Percentiles rank a stretch among this genome's conserved stretches.
These are phyloP conservation scores for Ilyonectria robusta DNA, from an alignment of 2,329 filamentous ascomycete genomes.

Conservation along the genomic window DNA sequence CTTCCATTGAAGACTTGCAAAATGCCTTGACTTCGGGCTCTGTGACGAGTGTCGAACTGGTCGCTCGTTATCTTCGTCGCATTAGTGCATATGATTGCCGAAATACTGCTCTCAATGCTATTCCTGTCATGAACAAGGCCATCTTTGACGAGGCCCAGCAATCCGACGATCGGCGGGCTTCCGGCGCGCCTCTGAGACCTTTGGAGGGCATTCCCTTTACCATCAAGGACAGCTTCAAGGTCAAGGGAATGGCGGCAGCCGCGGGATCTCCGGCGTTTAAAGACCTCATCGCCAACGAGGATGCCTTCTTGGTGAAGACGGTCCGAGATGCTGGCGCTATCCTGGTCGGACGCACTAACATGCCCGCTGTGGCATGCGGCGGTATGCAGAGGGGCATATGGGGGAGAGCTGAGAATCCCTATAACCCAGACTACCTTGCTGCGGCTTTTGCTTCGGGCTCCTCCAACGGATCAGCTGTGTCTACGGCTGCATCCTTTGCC, in stretches of 20 bases:
- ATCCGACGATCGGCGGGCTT: slow-evolving; percentile 44
- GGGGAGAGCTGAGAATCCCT: slow-evolving; percentile 69
- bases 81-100: slow-evolving; percentile 45
- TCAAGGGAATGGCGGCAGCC: slow-evolving; percentile 66
- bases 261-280: slow-evolving; percentile 68
- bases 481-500: slow-evolving; percentile 64
- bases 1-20: slow-evolving; percentile 44
- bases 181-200: not conserved
- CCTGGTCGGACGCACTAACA: slow-evolving; percentile 65
- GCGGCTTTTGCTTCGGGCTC: slow-evolving; percentile 70
- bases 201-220: slow-evolving; percentile 71
- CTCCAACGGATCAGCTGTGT: slow-evolving; percentile 68
- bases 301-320: slow-evolving; percentile 63
- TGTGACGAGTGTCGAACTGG: slow-evolving; percentile 48
- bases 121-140: slow-evolving; percentile 44
- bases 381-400: slow-evolving; percentile 72
- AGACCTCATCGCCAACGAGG: slow-evolving; percentile 63
- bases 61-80: slow-evolving; percentile 42
- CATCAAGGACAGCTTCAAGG: slow-evolving; percentile 70
- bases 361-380: slow-evolving; percentile 70
- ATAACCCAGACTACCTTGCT: slow-evolving; percentile 66
- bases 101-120: slow-evolving; percentile 43
- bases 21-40: slow-evolving; percentile 38
- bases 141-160: slow-evolving; percentile 46
- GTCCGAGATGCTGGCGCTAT: slow-evolving; percentile 55